Conservation (phyloP, 2,329 filamentous ascomycete species). For the Blastomyces emzantsi region DNA sequence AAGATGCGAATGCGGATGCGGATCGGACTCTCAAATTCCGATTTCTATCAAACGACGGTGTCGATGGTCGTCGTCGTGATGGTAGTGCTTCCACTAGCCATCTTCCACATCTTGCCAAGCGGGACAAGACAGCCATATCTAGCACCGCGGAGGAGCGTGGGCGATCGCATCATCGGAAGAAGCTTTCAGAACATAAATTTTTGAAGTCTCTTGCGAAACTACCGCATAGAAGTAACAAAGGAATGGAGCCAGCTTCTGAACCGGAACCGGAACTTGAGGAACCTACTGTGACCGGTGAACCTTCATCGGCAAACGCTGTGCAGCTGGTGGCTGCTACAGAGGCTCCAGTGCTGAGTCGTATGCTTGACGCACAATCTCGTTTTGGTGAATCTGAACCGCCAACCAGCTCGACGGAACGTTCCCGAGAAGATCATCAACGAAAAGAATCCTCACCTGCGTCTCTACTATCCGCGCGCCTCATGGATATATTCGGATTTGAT, state of each 20-base stretch:
- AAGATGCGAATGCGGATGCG: constrained; percentile 26
- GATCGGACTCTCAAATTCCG: constrained; percentile 15
- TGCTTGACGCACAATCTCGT: constrained; percentile 62
- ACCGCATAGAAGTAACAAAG: constrained; percentile 18
- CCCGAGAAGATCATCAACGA: constrained; percentile 35
- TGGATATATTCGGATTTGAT: constrained; percentile 79
- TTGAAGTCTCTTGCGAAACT: constrained; percentile 55
- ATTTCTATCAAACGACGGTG: constrained; percentile 6
- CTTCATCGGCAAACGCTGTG: constrained; percentile 14
- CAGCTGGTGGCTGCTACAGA: constrained; percentile 38
- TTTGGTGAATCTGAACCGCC: constrained; percentile 31
- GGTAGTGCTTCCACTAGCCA: not conserved
- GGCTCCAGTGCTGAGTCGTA: constrained; percentile 66
- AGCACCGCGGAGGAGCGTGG: constrained; percentile 9
- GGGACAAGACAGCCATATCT: not conserved
- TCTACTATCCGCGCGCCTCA: constrained; percentile 60
- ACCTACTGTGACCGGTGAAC: constrained; percentile 13
- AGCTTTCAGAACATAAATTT: constrained; percentile 57
- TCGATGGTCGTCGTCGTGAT: not conserved
- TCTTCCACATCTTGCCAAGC: not conserved
- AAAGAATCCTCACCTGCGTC: constrained; percentile 39
- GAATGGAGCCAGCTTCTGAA: constrained; percentile 20
- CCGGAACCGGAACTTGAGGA: constrained; percentile 19
- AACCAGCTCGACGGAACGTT: not conserved
- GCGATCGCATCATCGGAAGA: constrained; percentile 42